Conservation (phyloP, 352 stramenopile genomes). For the Thalassiosira livingstoniorum region DNA sequence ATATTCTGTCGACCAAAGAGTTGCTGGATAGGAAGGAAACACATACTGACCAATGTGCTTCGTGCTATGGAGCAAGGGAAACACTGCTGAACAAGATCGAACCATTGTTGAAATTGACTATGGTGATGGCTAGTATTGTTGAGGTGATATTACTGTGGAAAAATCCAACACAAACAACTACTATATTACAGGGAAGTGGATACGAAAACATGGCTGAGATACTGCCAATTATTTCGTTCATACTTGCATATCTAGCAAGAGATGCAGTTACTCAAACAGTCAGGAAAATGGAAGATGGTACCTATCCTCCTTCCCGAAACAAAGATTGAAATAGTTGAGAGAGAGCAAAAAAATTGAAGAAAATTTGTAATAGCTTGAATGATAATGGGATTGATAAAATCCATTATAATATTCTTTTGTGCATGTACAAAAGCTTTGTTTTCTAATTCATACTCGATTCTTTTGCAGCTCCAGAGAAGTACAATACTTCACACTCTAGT, state of each 20-base stretch:
- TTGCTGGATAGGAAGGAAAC: not conserved
- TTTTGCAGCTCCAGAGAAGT: no score
- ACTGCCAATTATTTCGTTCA: not conserved
- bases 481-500: no score
- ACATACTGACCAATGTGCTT: conserved; percentile 8
- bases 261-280: not conserved
- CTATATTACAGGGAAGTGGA: not conserved
- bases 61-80: not conserved
- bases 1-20: not conserved
- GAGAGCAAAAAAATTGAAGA: no score
- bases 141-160: not conserved
- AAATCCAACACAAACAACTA: not conserved
- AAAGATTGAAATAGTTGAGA: no score
- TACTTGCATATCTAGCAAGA: not conserved
- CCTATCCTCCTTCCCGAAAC: not conserved
- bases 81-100: not conserved
- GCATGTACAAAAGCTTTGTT: no score
- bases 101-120: not conserved
- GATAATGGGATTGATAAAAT: no score
- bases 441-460: no score
- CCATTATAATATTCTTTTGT: no score
- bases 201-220: not conserved
- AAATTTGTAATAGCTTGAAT: no score
- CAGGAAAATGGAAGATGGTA: not conserved
- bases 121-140: not conserved